phyloP scores from a whole-genome alignment of 352 stramenopile species.

The Halophytophthora batemanensis region DNA sequence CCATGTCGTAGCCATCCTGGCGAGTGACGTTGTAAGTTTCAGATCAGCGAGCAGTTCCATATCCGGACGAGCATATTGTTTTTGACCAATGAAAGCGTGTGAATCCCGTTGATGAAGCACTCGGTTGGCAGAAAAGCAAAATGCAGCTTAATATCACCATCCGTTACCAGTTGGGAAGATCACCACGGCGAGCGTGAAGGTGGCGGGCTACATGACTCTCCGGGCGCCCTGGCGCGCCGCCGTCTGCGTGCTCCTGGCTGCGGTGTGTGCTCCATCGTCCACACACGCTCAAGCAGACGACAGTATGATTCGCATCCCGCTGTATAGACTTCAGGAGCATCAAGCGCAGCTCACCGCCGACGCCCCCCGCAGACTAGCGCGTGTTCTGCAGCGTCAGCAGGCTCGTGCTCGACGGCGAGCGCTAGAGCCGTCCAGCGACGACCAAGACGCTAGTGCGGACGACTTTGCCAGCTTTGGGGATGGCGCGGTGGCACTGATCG shows the following conservation, averaged over 20 bases:
- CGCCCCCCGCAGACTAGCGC: conserved; percentile 11
- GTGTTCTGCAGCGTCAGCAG: conserved; percentile 31
- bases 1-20: too few species aligned
- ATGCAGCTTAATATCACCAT: too few species aligned
- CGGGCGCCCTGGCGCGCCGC: conserved; percentile 12
- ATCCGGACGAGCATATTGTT: too few species aligned
- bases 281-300: not conserved
- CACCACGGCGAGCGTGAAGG: conserved; percentile 2
- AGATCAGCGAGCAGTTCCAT: too few species aligned
- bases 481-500: conserved; percentile 43
- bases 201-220: not conserved
- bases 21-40: too few species aligned
- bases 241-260: conserved; percentile 4
- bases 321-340: conserved; percentile 12
- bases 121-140: too few species aligned
- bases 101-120: too few species aligned
- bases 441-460: conserved; percentile 6
- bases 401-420: conserved; percentile 45
- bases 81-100: too few species aligned
- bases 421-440: conserved; percentile 8
- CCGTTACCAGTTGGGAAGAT: not conserved
- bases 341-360: conserved; percentile 13
- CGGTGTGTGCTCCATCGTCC: conserved; percentile 2
- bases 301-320: conserved; percentile 24
- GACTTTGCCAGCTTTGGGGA: conserved; percentile 8